Conservation (phyloP, 1,139 yeast genomes). For the Candida sanyaensis region DNA sequence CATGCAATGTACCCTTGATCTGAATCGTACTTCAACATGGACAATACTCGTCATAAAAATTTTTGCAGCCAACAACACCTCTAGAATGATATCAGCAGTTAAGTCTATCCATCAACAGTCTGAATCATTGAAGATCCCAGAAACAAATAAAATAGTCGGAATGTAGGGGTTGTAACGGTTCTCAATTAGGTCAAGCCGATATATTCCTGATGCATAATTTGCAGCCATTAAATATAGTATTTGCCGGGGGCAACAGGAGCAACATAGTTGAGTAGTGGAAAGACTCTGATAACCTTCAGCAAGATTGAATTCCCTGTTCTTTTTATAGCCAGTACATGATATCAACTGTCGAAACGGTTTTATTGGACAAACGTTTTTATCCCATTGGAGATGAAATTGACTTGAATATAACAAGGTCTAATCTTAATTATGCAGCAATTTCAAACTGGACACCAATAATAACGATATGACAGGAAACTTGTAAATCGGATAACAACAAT, state of each 20-base stretch:
- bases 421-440: background rate
- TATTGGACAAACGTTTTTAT: no score
- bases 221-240: background rate
- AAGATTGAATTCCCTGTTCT: no score
- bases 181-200: background rate
- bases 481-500: background rate
- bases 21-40: background rate
- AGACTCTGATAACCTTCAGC: no score
- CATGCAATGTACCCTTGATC: background rate
- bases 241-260: background rate
- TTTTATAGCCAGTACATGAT: no score
- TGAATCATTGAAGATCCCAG: background rate
- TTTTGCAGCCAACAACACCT: constrained; percentile 4
- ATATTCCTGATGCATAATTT: background rate
- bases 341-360: no score
- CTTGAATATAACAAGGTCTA: background rate
- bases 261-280: background rate
- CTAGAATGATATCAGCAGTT: background rate
- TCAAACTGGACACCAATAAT: background rate
- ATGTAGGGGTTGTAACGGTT: background rate
- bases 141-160: background rate
- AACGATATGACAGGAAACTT: background rate
- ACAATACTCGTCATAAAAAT: background rate
- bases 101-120: background rate
- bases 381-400: background rate